A percentile compares a stretch with the other conserved stretches of the same genome.
Conservation (phyloP, 2,329 filamentous ascomycete genomes). For the Thelonectria discophora region DNA sequence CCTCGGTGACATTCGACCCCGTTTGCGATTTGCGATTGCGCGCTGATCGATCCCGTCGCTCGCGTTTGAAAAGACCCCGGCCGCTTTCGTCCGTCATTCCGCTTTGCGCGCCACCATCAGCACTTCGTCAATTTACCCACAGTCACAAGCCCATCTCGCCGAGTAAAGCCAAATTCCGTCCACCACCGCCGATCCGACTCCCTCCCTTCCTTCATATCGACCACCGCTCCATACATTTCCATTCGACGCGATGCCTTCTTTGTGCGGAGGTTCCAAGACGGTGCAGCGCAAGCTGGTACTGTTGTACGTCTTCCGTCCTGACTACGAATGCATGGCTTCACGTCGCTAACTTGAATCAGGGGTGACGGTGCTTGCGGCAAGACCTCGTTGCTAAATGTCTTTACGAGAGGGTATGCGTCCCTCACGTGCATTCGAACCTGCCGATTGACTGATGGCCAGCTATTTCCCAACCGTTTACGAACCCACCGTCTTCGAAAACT, state of each 20-base stretch:
- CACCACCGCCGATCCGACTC: slow-evolving; percentile 4
- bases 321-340: slow-evolving; percentile 7
- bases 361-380: slow-evolving; percentile 97
- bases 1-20: slow-evolving; percentile 19
- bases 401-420: slow-evolving; percentile 84
- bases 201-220: slow-evolving; percentile 4
- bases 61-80: slow-evolving; percentile 11
- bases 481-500: slow-evolving; percentile 98
- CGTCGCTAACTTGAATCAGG: slow-evolving; percentile 56
- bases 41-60: slow-evolving; percentile 9
- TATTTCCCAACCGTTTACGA: slow-evolving; percentile 99
- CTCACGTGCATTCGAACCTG: slow-evolving; percentile 3
- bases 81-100: slow-evolving; percentile 17
- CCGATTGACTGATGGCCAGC: slow-evolving; percentile 54
- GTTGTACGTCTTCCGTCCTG: slow-evolving; percentile 64
- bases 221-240: slow-evolving; percentile 18
- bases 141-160: slow-evolving; percentile 1
- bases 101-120: slow-evolving; percentile 9
- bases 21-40: slow-evolving; percentile 23
- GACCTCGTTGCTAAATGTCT: slow-evolving; percentile 96
- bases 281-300: slow-evolving; percentile 97
- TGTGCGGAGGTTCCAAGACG: slow-evolving; percentile 79
- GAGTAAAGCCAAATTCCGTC: neutral
- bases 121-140: slow-evolving; percentile 18
- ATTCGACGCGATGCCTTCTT: slow-evolving; percentile 43